Conservation (phyloP, 2,329 filamentous ascomycete genomes). For the Venturia nashicola region DNA sequence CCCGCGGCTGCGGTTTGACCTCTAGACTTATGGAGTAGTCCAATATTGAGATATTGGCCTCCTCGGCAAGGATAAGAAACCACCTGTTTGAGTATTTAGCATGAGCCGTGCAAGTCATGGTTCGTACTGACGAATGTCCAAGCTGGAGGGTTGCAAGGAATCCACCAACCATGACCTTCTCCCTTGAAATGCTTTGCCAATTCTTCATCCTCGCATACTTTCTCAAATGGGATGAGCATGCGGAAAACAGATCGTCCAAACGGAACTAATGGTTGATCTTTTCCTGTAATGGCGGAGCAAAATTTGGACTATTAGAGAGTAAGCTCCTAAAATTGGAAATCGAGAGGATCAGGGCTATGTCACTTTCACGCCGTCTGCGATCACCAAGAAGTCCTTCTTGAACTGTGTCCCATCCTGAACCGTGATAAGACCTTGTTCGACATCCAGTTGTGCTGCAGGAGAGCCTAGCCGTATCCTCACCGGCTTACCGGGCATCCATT, state of each 20-base stretch:
- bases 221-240: neutral
- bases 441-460: neutral
- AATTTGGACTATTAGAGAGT: neutral
- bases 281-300: neutral
- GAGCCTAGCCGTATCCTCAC: neutral
- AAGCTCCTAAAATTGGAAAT: neutral
- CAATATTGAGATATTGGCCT: neutral
- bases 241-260: neutral
- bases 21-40: neutral
- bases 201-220: neutral
- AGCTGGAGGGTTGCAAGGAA: neutral
- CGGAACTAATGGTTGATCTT: neutral
- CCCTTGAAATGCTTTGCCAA: neutral
- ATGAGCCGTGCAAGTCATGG: neutral
- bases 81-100: neutral
- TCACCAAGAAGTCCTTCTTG: conserved; percentile 11
- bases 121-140: neutral
- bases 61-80: neutral
- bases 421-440: conserved; percentile 4
- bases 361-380: conserved; percentile 9
- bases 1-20: neutral
- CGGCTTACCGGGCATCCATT: neutral
- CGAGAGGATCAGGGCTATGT: neutral
- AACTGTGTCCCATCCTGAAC: conserved; percentile 9
- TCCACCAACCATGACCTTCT: neutral